phyloP scores from a whole-genome alignment of 1,139 yeast genomes.

The Zhuliangozyma blackwelliae region DNA sequence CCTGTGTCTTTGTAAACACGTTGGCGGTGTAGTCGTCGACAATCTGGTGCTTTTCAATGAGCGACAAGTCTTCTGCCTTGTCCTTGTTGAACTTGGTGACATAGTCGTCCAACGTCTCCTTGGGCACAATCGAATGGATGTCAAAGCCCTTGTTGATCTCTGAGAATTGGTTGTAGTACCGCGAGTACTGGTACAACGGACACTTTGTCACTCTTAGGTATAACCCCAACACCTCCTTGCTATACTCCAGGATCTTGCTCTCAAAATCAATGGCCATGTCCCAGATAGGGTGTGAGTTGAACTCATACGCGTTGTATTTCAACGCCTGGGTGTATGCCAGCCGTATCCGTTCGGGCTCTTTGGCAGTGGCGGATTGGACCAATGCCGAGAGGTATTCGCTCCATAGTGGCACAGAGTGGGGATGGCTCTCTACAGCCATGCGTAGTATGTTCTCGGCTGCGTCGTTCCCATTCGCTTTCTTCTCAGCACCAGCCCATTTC shows the following conservation, averaged over 20 bases:
- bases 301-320: conserved; percentile 47
- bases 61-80: conserved; percentile 20
- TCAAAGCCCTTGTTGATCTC: conserved; percentile 36
- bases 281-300: conserved; percentile 63
- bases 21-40: conserved; percentile 40
- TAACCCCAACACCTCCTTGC: conserved; percentile 27
- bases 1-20: conserved; percentile 45
- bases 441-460: conserved; percentile 45
- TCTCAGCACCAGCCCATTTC: conserved; percentile 49
- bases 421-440: conserved; percentile 47
- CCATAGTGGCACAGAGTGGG: conserved; percentile 64
- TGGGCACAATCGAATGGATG: conserved; percentile 27
- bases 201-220: conserved; percentile 42
- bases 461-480: conserved; percentile 50
- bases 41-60: conserved; percentile 31
- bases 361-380: conserved; percentile 32
- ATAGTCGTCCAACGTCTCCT: conserved; percentile 17
- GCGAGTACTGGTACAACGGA: conserved; percentile 70
- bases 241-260: conserved; percentile 15
- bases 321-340: conserved; percentile 38
- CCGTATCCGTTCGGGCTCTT: too few species aligned
- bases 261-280: conserved; percentile 55
- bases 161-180: conserved; percentile 50
- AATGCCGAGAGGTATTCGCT: conserved; percentile 54
- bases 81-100: conserved; percentile 19